Evolutionary conservation across 129 eudicot genomes (phyloP), one percentile per base, ranked within the genome.

Genomic region (Arctium lappa): DNA sequence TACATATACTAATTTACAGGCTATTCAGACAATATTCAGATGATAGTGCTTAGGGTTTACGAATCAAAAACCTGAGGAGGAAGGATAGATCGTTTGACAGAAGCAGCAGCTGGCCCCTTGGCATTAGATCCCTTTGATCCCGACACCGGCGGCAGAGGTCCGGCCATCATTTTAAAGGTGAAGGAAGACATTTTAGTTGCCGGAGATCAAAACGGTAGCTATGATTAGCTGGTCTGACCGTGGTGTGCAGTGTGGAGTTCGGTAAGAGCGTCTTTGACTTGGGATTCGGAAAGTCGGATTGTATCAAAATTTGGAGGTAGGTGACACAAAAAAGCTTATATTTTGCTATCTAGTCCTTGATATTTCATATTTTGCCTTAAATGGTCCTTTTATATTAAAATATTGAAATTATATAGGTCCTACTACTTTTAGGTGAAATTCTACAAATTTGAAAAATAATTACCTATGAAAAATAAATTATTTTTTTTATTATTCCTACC

Each of bases 41-140:
- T 71, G 8, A 63, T 37, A 38, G 39, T 16, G 6, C 2, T 44
- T 34, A 38, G 75, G 72, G 78, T 78, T 36, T 40, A 46, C 69
- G 79, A 81, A 48, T 18, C 15, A 29, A 60, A 75, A 78, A 90
- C 93, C 93, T 90, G 93, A 68, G 83, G 82, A 44, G 81, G 83
- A 73, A 82, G 85, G 39, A 81, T 72, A 71, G 88, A 69, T 80
- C 60, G 83, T 66, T 80, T 82, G 66, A 77, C 33, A 73, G 83
- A n/a, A 69, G 79, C 32, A 76, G 86, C 80, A 62, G 60, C 31
- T 73, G 80, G 72, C 8, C 46, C 63, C 66, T 83, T 68, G 46
- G 74, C 73, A 60, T 70, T 78, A 27, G 88, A 79, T 73, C 85
- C 81, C 18, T 40, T 85, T 79, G 86, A 76, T 29, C 71, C 75